Percentiles rank a stretch among this genome's conserved stretches.
phyloP scores from a whole-genome alignment of 129 eudicot genomes.

The Pittosporum tobira region DNA sequence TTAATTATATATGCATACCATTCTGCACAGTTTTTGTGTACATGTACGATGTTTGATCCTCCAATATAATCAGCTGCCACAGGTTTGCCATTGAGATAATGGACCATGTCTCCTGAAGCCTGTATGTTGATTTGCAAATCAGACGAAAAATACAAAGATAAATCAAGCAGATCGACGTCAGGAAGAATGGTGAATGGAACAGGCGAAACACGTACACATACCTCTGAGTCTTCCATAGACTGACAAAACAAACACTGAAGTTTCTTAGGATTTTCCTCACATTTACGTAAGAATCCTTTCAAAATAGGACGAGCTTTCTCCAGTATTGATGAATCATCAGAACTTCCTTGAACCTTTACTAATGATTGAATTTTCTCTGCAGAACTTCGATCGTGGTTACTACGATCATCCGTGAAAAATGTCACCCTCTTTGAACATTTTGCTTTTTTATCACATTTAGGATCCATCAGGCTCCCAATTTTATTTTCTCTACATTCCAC shows the following conservation, averaged over 20 bases:
- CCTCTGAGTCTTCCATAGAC: slow-evolving; percentile 68
- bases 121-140: slow-evolving; percentile 19
- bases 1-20: slow-evolving; percentile 41
- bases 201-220: slow-evolving; percentile 16
- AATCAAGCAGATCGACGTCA: not conserved
- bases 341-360: slow-evolving; percentile 10
- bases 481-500: slow-evolving; percentile 5
- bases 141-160: not conserved
- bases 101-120: slow-evolving; percentile 75
- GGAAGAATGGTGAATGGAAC: not conserved
- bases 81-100: slow-evolving; percentile 65
- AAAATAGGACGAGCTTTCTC: slow-evolving; percentile 12
- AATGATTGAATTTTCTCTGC: slow-evolving; percentile 15
- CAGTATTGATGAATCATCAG: slow-evolving; percentile 10
- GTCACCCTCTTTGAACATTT: slow-evolving; percentile 26
- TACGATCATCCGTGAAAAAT: slow-evolving; percentile 19
- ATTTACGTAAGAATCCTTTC: slow-evolving; percentile 29
- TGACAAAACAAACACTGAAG: slow-evolving; percentile 68
- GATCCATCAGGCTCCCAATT: not conserved
- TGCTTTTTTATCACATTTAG: not conserved
- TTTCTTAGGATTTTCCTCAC: slow-evolving; percentile 20
- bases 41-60: slow-evolving; percentile 40
- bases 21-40: slow-evolving; percentile 71
- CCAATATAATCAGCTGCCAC: slow-evolving; percentile 32
- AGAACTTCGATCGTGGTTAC: no score